Evolutionary conservation across 768 basidiomycete species (phyloP), one percentile per base, ranked within the genome.

Genomic region (Gymnopilus junonius): DNA sequence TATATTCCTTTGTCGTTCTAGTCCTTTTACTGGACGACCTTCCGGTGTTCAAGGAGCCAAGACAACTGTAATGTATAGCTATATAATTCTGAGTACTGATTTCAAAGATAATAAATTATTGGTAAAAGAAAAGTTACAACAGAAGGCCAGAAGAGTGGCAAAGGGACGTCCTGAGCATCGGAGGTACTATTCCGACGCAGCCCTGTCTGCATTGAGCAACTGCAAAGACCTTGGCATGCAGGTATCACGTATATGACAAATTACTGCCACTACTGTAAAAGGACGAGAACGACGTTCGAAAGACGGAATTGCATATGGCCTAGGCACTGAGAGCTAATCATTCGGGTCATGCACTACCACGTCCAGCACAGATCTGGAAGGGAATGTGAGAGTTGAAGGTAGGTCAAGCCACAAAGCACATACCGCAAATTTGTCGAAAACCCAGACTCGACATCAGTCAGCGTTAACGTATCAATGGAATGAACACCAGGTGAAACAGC

Each of bases 401-500:
- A 23, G 29, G 7, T 37, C 35, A 50, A 27, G 17, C 23, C 6
- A 32, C 37, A 4, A 32, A 25, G 35, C 6, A 1, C 31, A 35
- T n/a, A 92, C 93, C 91, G 82, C 46, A 95, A 76, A 67, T 92
- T 91, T 74, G 91, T 86, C 0, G 87, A 81, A 71, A 85, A 87
- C 0, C 88, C 88, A 6, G 88, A 86, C 68, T 92, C 92, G 4
- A 91, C 77, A 66, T 95, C 94, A 1, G 87, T 90, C 55, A 95
- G 76, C 1, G 87, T 87, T 55, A 95, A 76, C 5, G 84, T 81
- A 64, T 91, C 87, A 55, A 95, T 83, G 2, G 88, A 80, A 70
- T 95, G 93, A 2, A 94, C 87, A 3, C 94, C 94, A 20, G 92
- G 88, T 8, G 85, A 82, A 51, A 95, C 77, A 2, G 94, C 93